Evolutionary conservation across 2,329 filamentous ascomycete genomes (phyloP).

Genomic region (Hansfordia pulvinata): DNA sequence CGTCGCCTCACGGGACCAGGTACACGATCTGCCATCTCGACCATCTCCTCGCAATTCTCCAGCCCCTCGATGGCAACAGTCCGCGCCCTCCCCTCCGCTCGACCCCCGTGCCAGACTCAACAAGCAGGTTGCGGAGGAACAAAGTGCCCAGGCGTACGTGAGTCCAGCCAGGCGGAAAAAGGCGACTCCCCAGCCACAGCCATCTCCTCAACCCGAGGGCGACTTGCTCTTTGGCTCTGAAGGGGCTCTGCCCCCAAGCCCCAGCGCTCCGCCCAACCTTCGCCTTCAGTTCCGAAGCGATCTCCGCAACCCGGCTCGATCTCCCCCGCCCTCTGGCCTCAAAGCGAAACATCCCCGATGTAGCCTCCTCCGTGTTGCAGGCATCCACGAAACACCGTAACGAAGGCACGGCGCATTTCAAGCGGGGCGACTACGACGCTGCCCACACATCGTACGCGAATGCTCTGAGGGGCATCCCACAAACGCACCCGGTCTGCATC

Average conservation of each 20-base stretch:
- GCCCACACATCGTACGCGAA: constrained; percentile 74
- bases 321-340: constrained; percentile 31
- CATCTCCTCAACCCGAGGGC: constrained; percentile 30
- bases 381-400: constrained; percentile 67
- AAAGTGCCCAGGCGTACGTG: constrained; percentile 71
- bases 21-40: constrained; percentile 30
- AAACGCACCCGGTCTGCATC: constrained; percentile 70
- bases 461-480: constrained; percentile 62
- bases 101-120: constrained; percentile 51
- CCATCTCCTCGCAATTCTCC: constrained; percentile 27
- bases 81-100: constrained; percentile 22
- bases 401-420: constrained; percentile 79
- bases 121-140: constrained; percentile 63
- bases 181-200: constrained; percentile 34
- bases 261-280: constrained; percentile 14
- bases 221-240: constrained; percentile 50
- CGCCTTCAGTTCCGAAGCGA: constrained; percentile 20
- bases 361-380: constrained; percentile 57
- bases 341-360: constrained; percentile 42
- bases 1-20: constrained; percentile 28
- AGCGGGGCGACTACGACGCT: constrained; percentile 80
- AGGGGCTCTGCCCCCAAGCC: constrained; percentile 15
- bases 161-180: constrained; percentile 76
- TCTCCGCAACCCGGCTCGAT: constrained; percentile 25
- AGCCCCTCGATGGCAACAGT: constrained; percentile 47